A percentile compares a stretch with the other conserved stretches of the same genome.
Evolutionary conservation across 768 basidiomycete genomes (phyloP).

Genomic region (Boletus fagicola): DNA sequence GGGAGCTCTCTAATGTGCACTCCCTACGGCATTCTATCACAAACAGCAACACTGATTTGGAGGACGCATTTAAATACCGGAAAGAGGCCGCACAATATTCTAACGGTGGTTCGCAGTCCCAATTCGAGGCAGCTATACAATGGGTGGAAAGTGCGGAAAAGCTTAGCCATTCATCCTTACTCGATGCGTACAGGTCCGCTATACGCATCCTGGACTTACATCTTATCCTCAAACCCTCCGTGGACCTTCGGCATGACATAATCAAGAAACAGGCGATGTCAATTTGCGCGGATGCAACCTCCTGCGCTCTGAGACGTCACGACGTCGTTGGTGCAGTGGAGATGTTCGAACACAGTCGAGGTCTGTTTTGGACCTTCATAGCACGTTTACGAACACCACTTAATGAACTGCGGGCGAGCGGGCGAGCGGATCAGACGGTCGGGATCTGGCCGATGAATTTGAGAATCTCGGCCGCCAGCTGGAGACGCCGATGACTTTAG

Average conservation of each 20-base stretch:
- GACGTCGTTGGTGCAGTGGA: slow-evolving; percentile 26
- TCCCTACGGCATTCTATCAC: slow-evolving; percentile 5
- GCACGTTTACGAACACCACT: slow-evolving; percentile 25
- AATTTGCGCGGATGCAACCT: slow-evolving; percentile 27
- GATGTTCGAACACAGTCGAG: too few relatives aligned
- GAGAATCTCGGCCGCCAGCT: slow-evolving; percentile 20
- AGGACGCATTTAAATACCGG: slow-evolving; percentile 22
- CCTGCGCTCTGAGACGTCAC: slow-evolving; percentile 22
- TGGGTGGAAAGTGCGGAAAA: slow-evolving; percentile 24
- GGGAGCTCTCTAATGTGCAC: slow-evolving; percentile 10
- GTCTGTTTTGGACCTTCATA: background rate
- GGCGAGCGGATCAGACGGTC: slow-evolving; percentile 3
- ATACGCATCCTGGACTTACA: slow-evolving; percentile 18
- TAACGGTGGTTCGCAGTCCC: slow-evolving; percentile 18
- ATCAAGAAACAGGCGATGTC: slow-evolving; percentile 13
- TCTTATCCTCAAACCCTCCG: slow-evolving; percentile 16
- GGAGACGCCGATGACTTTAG: slow-evolving; percentile 13
- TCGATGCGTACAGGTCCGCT: slow-evolving; percentile 20
- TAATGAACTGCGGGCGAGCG: slow-evolving; percentile 18
- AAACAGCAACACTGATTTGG: slow-evolving; percentile 16
- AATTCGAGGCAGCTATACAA: slow-evolving; percentile 17
- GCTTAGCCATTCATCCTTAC: slow-evolving; percentile 16
- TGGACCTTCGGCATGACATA: slow-evolving; percentile 15
- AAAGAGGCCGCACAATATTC: slow-evolving; percentile 17
- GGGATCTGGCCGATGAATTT: slow-evolving; percentile 20